Conservation (phyloP, 2,329 filamentous ascomycete genomes). For the Pseudogymnoascus sp. region DNA sequence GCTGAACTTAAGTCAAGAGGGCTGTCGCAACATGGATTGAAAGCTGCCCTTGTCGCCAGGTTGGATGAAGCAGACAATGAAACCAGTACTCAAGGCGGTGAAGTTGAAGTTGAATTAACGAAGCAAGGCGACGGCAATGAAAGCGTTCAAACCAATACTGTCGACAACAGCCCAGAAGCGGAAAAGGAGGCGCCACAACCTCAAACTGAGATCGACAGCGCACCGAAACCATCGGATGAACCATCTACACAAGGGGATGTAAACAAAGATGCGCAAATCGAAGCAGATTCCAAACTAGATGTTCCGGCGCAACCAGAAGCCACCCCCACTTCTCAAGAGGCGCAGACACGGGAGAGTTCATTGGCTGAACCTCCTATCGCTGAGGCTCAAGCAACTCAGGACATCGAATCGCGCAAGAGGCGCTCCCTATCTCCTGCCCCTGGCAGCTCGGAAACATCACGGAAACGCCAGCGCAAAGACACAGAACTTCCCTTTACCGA, state of each 20-base stretch:
- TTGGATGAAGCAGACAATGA: constrained; percentile 41
- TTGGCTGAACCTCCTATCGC: constrained; percentile 15
- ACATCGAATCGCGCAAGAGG: constrained; percentile 59
- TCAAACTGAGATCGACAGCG: neutral
- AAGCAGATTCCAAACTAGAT: constrained; percentile 7
- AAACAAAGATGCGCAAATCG: constrained; percentile 7
- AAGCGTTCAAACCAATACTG: neutral
- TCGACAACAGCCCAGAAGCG: constrained; percentile 8
- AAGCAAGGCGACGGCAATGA: constrained; percentile 7
- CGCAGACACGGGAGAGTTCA: constrained; percentile 10
- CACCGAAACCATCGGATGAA: neutral
- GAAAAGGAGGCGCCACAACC: neutral
- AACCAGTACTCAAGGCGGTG: constrained; percentile 27
- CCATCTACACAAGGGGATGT: neutral
- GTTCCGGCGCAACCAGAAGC: neutral
- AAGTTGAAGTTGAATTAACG: neutral
- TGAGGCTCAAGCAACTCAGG: constrained; percentile 35
- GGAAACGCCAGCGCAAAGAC: constrained; percentile 43
- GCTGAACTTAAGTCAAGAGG: constrained; percentile 66
- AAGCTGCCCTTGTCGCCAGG: constrained; percentile 63
- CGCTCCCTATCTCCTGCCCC: constrained; percentile 56
- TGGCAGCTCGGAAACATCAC: constrained; percentile 43
- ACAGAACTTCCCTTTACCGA: constrained; percentile 8
- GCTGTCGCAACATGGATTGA: constrained; percentile 62
- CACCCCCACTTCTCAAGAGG: constrained; percentile 17